These are phyloP conservation scores for Yarrowia yakushimensis DNA, from an alignment of 805 yeast species.

Conservation along the genomic window DNA sequence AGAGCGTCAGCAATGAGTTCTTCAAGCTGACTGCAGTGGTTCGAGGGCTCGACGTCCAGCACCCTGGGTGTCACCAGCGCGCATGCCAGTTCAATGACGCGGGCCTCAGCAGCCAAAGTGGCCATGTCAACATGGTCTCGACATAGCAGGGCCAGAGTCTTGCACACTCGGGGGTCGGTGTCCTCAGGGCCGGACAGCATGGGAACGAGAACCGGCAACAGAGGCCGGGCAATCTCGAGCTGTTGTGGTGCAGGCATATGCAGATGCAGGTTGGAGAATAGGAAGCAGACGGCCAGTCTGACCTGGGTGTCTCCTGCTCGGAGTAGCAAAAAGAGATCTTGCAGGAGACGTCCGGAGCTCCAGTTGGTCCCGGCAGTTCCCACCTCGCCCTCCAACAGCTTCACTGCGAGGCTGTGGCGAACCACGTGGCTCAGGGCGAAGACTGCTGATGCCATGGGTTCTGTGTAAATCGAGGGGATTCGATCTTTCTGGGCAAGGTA, in stretches of 20 bases:
- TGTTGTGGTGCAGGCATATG: slow-evolving; percentile 28
- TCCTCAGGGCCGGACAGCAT: slow-evolving; percentile 32
- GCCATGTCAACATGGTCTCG: slow-evolving; percentile 36
- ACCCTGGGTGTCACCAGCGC: slow-evolving; percentile 25
- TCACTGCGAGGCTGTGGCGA: slow-evolving; percentile 21
- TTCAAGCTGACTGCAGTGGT: slow-evolving; percentile 29
- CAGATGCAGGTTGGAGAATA: slow-evolving; percentile 32
- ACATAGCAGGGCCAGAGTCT: slow-evolving; percentile 36
- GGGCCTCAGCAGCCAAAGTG: slow-evolving; percentile 38
- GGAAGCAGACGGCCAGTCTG: slow-evolving; percentile 31
- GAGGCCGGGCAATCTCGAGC: slow-evolving; percentile 28
- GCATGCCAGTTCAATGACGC: slow-evolving; percentile 34
- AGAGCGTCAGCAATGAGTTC: slow-evolving; percentile 35
- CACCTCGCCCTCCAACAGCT: slow-evolving; percentile 22
- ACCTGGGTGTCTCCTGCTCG: slow-evolving; percentile 29
- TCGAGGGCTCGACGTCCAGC: slow-evolving; percentile 26
- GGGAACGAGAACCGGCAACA: slow-evolving; percentile 38
- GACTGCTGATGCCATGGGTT: slow-evolving; percentile 30
- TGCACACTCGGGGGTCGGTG: slow-evolving; percentile 30
- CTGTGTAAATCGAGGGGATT: background rate
- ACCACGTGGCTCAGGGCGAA: slow-evolving; percentile 32
- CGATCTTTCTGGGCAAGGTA: slow-evolving; percentile 24
- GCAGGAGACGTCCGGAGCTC: slow-evolving; percentile 27
- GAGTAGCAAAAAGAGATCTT: slow-evolving; percentile 28
- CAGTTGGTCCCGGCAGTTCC: slow-evolving; percentile 19